Evolutionary conservation across 768 basidiomycete species (phyloP), one percentile per base, ranked within the genome.

Genomic region (Xerocomellus amylosporus): DNA sequence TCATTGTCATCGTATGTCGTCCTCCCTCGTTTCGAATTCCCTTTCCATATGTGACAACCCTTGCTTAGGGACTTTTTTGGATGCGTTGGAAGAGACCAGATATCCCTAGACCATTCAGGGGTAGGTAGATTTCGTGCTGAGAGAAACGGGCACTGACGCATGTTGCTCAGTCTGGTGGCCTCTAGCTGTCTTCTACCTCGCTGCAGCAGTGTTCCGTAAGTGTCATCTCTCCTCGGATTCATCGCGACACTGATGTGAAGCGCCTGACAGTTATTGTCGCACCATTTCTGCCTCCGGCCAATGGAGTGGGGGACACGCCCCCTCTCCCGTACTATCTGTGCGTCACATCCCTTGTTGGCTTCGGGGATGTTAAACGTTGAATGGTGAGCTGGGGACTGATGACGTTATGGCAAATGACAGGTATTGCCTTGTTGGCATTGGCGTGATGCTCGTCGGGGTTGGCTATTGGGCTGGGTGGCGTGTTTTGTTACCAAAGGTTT

Each of bases 321-420:
- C 80, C 84, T 12, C 60, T 85, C 34, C 81, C 83, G 3, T 84
- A 84, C 54, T 84, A 83, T 62, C 59, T 83, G 76, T 78, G 54
- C 12, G 59, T 55, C 19, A 12, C 5, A 44, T 10, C 5, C 45
- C 6, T 24, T 17, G 3, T 36, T 41, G 0, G 2, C 17, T 33
- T 46, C 10, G 9, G 8, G 20, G 13, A 72, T 80, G 47, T n/a
- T n/a, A n/a, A 77, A 77, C 60, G 77, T 78, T 43, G 5, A 38
- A 1, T 2, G 77, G 79, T 14, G 15, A 30, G 14, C 9, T 10
- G 4, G 14, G 44, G 2, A 17, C 30, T 45, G 17, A 46, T 38
- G 33, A 22, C 12, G 9, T 12, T 15, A 9, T n/a, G 46, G 10
- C 10, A 39, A 41, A 45, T 30, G 19, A 30, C 19, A 80, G 79